Evolutionary conservation across 331 rosid genomes (phyloP), one percentile per base, ranked within the genome.

Genomic region (Phaseolus coccineus): DNA sequence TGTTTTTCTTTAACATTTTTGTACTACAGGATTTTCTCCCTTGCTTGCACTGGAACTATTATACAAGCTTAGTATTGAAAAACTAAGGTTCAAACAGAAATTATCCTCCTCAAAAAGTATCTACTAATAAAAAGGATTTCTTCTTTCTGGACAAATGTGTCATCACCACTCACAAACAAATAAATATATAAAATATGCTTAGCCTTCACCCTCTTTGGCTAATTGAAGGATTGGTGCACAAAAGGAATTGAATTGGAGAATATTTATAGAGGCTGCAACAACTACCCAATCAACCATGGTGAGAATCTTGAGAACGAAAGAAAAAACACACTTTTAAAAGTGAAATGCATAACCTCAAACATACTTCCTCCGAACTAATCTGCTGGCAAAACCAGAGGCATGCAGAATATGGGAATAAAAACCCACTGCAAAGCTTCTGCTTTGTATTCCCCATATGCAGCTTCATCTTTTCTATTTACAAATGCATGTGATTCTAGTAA

Each of bases 1-100:
- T 73, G 28, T 33, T 56, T 7, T 31, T 70, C 44, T 27, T 65
- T 25, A 57, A 42, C 30, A 28, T 39, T 61, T 76, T 9, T 2
- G 48, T 11, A 47, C 39, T 14, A 72, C 47, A 25, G n/a, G 61
- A 56, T 25, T 62, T 33, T 65, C 77, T 42, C 52, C 37, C 35
- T 19, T 70, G 27, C 24, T 5, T 52, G 44, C 39, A 64, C 53
- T n/a, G 22, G 44, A 66, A 69, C 61, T 62, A 62, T 31, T 59
- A 67, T 31, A 76, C 75, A 25, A 63, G 35, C 63, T 69, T 39
- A 8, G 57, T 22, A 40, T 48, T 40, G 69, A 74, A 73, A 50
- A 30, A 28, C 46, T 39, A 30, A 74, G 62, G 59, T 74, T 79
- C 63, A 40, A 74, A 79, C 55, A 74, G 62, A 69, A 51, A 68